Evolutionary conservation across 805 yeast genomes (phyloP).

Genomic region (Candida vartiovaarae): DNA sequence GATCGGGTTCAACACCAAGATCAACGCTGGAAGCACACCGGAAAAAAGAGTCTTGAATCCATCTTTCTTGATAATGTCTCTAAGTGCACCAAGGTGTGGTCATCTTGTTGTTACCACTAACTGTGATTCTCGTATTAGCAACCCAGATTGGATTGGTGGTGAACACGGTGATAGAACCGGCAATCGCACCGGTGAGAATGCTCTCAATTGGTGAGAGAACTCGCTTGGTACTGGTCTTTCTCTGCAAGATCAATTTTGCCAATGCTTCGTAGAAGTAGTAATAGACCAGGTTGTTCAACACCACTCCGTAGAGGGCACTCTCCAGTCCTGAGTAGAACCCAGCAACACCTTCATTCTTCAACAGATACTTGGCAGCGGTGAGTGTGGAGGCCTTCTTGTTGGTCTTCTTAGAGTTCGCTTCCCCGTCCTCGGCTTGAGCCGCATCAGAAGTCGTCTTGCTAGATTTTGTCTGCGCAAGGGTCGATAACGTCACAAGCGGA

Average conservation of each 20-base stretch:
- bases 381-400: conserved; percentile 20
- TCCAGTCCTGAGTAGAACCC: conserved; percentile 84
- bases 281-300: conserved; percentile 80
- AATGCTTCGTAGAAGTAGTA: conserved; percentile 86
- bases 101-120: conserved; percentile 27
- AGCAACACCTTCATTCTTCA: conserved; percentile 50
- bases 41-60: conserved; percentile 70
- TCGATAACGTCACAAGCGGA: conserved; percentile 81
- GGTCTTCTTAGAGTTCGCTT: conserved; percentile 10
- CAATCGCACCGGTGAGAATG: conserved; percentile 51
- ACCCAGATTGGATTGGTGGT: conserved; percentile 92
- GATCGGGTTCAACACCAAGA: conserved; percentile 81
- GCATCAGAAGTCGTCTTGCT: conserved; percentile 11
- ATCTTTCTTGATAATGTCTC: conserved; percentile 59
- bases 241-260: conserved; percentile 35
- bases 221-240: conserved; percentile 12
- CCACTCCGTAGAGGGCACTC: conserved; percentile 79
- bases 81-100: conserved; percentile 49
- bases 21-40: conserved; percentile 83
- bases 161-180: conserved; percentile 79
- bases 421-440: conserved; percentile 13
- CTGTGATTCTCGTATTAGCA: conserved; percentile 85
- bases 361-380: conserved; percentile 39
- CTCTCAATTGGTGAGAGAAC: conserved; percentile 19
- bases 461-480: conserved; percentile 75